These are phyloP conservation scores for Leptoxyphium fumago DNA, from an alignment of 2,329 filamentous ascomycete genomes.

Conservation along the genomic window DNA sequence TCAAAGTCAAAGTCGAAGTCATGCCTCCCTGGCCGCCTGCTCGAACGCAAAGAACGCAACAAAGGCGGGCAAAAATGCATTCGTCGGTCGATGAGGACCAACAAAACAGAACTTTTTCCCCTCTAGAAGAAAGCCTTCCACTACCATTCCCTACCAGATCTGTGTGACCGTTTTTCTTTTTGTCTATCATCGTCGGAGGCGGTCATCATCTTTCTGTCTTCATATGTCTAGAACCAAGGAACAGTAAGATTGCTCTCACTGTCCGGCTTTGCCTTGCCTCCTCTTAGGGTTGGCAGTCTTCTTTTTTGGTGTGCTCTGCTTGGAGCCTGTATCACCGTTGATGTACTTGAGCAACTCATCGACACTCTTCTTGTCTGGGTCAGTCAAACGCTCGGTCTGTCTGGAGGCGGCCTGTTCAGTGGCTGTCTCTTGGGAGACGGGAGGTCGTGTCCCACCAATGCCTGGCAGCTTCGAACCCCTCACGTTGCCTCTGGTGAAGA, in stretches of 20 bases:
- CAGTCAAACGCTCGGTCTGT: slow-evolving; percentile 2
- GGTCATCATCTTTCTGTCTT: too few species aligned
- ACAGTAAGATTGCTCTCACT: neutral
- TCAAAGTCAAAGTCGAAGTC: too few species aligned
- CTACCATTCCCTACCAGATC: too few species aligned
- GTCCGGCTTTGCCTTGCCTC: slow-evolving; percentile 3
- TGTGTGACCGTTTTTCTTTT: too few species aligned
- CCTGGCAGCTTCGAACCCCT: slow-evolving; percentile 33
- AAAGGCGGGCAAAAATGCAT: too few species aligned
- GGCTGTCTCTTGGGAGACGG: slow-evolving; percentile 37
- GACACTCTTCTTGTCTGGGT: slow-evolving; percentile 53
- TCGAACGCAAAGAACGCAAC: too few species aligned
- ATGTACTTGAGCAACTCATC: slow-evolving; percentile 92
- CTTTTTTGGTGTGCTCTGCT: slow-evolving; percentile 28
- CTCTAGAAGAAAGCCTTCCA: too few species aligned
- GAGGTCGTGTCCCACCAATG: slow-evolving; percentile 38
- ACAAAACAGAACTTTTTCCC: too few species aligned
- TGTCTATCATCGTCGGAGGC: too few species aligned
- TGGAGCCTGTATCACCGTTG: slow-evolving; percentile 46
- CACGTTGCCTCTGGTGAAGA: slow-evolving; percentile 39
- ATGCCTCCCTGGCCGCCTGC: too few species aligned
- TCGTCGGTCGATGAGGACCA: too few species aligned
- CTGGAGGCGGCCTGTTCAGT: slow-evolving; percentile 2
- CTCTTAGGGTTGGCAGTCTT: slow-evolving; percentile 33
- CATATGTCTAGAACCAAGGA: too few species aligned